Evolutionary conservation across 805 yeast genomes (phyloP).

Genomic region (Groenewaldozyma tartarivorans): DNA sequence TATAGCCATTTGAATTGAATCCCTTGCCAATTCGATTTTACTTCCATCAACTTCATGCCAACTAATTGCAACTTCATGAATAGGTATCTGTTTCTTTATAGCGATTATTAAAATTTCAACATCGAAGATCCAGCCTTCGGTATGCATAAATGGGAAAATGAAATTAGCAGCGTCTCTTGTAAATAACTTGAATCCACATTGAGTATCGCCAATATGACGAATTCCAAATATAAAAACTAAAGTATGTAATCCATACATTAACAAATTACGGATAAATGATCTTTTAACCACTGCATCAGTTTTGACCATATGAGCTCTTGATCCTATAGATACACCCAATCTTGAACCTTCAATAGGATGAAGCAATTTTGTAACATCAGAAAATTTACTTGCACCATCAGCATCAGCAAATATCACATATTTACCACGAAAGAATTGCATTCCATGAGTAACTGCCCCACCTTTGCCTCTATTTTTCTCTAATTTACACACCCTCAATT

Average conservation of each 20-base stretch:
- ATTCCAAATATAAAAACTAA: slow-evolving; percentile 85
- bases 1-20: slow-evolving; percentile 85
- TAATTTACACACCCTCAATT: slow-evolving; percentile 61
- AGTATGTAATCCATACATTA: slow-evolving; percentile 88
- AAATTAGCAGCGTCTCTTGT: slow-evolving; percentile 52
- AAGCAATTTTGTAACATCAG: slow-evolving; percentile 51
- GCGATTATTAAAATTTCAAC: slow-evolving; percentile 85
- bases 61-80: slow-evolving; percentile 74
- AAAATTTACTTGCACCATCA: slow-evolving; percentile 86
- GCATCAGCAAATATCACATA: slow-evolving; percentile 89
- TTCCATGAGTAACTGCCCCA: slow-evolving; percentile 94
- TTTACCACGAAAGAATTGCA: slow-evolving; percentile 63
- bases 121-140: slow-evolving; percentile 97
- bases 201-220: slow-evolving; percentile 80
- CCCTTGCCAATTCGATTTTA: slow-evolving; percentile 85
- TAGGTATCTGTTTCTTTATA: slow-evolving; percentile 52
- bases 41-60: slow-evolving; percentile 98
- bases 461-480: slow-evolving; percentile 84
- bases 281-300: slow-evolving; percentile 96
- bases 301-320: slow-evolving; percentile 93
- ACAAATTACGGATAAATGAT: slow-evolving; percentile 73
- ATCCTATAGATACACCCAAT: slow-evolving; percentile 74
- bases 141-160: slow-evolving; percentile 86
- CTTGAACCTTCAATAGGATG: slow-evolving; percentile 21
- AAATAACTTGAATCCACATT: slow-evolving; percentile 94